Evolutionary conservation across 192 early-diverging fungal species (phyloP).

Genomic region (Linnemannia exigua): DNA sequence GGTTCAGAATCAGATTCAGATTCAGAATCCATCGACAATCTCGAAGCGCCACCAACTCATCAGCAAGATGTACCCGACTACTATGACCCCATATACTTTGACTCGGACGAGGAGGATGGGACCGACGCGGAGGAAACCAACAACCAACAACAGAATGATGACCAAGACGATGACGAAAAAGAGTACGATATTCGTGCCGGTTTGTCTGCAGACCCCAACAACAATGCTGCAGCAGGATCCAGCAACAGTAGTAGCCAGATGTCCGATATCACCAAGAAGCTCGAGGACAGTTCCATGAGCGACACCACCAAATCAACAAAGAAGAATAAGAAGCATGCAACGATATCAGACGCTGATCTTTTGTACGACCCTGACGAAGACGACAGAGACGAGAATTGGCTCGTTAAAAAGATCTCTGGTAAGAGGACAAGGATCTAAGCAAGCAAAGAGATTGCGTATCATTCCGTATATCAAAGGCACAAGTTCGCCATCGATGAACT

Average conservation of each 20-base stretch:
- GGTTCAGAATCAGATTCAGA: constrained; percentile 15
- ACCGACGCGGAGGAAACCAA: constrained; percentile 13
- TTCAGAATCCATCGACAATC: constrained; percentile 5
- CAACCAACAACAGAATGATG: background rate
- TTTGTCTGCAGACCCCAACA: background rate
- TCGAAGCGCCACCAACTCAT: constrained; percentile 14
- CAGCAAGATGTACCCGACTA: constrained; percentile 42
- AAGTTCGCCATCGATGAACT: background rate
- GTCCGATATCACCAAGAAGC: constrained; percentile 19
- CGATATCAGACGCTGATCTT: constrained; percentile 63
- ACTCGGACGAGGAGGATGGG: constrained; percentile 57
- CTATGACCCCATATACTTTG: constrained; percentile 70
- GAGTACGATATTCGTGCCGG: constrained; percentile 35
- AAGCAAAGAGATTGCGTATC: background rate
- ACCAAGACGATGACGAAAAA: constrained; percentile 38
- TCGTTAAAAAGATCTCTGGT: constrained; percentile 67
- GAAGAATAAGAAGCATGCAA: constrained; percentile 29
- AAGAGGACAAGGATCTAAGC: background rate
- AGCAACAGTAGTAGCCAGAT: background rate
- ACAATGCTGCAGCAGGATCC: background rate
- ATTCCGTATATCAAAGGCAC: background rate
- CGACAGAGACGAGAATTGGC: constrained; percentile 68
- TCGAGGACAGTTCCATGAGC: background rate
- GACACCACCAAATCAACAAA: constrained; percentile 13
- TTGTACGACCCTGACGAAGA: constrained; percentile 70